Base-by-base conservation (phyloP, 139 green algal species). In the Deuterostichococcus epilithicus region DNA sequence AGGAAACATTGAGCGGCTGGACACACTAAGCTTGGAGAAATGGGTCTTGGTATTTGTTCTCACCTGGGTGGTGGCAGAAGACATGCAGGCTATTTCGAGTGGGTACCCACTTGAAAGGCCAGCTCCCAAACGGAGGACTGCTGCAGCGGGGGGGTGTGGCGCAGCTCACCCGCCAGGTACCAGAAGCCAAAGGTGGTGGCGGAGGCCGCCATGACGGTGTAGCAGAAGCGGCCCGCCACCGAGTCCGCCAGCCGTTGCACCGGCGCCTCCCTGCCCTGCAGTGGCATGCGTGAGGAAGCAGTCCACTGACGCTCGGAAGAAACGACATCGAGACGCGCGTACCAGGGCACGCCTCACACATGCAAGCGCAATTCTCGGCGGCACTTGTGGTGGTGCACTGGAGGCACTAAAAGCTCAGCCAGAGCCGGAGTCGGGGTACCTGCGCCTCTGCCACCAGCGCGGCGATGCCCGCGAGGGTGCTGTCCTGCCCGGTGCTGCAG, bases 151-250 rank as follows among this genome's bases (percentile, higher is more conserved):
- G n/a, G n/a, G n/a, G n/a, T n/a, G n/a, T n/a, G n/a, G n/a, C 23
- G 3, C n/a, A 69, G 30, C 30, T 36, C 69, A 76, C 76, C 76
- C 35, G 30, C 30, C 35, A 63, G 34, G 22, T 77, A 71, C 93
- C 95, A 98, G 85, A 98, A 98, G 33, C 30, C 74, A 75, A 97
- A 96, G 13, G 94, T 98, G 33, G 85, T 79, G 0, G 89, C 91
- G 2, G 88, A 85, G 6, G 90, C 86, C 8, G 83, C 87, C 93
- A 99, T 97, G 32, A 99, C 91, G 35, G 85, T 85, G 65, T 92
- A 97, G 81, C 91, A 96, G 80, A 99, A 98, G 42, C 86, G 86
- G 32, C 94, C 94, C 0, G 94, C 90, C 32, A 98, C 92, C 5
- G 84, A 70, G 71, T 99, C 95, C 4, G 95, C 95, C 77, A 97